Conservation (phyloP, 108 stramenopile species). For the Fragilariopsis cylindrus region DNA sequence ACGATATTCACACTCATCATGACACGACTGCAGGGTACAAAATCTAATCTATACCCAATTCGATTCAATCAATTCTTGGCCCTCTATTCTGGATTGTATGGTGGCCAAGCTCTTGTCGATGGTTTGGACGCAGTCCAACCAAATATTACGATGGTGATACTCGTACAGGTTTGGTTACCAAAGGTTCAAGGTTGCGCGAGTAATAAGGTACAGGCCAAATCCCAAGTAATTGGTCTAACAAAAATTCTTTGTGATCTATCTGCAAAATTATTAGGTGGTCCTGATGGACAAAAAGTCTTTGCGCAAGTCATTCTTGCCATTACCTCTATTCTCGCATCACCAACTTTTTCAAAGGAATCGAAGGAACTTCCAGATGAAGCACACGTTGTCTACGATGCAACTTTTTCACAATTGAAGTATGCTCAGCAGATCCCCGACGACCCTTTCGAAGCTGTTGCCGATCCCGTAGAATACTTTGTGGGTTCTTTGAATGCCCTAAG, state of each 20-base stretch:
- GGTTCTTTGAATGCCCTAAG: slow-evolving; percentile 48
- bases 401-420: slow-evolving; percentile 70
- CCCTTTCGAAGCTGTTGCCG: slow-evolving; percentile 64
- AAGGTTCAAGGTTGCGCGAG: slow-evolving; percentile 50
- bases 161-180: slow-evolving; percentile 73
- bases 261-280: slow-evolving; percentile 53
- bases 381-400: slow-evolving; percentile 70
- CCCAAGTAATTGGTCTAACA: slow-evolving; percentile 71
- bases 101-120: slow-evolving; percentile 51
- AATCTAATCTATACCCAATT: slow-evolving; percentile 50
- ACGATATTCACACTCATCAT: slow-evolving; percentile 72
- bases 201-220: slow-evolving; percentile 62
- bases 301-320: slow-evolving; percentile 43
- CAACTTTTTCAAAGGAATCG: slow-evolving; percentile 35
- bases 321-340: slow-evolving; percentile 57
- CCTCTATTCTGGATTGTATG: slow-evolving; percentile 70
- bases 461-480: slow-evolving; percentile 55
- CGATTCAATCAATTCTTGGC: slow-evolving; percentile 63
- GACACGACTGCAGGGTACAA: slow-evolving; percentile 64
- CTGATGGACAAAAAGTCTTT: slow-evolving; percentile 47
- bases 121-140: slow-evolving; percentile 59
- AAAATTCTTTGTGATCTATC: slow-evolving; percentile 71
- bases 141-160: slow-evolving; percentile 56
- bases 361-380: slow-evolving; percentile 43
- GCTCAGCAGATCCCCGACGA: slow-evolving; percentile 65